Conservation (phyloP, 2,329 filamentous ascomycete species). For the Xylaria polymorpha region DNA sequence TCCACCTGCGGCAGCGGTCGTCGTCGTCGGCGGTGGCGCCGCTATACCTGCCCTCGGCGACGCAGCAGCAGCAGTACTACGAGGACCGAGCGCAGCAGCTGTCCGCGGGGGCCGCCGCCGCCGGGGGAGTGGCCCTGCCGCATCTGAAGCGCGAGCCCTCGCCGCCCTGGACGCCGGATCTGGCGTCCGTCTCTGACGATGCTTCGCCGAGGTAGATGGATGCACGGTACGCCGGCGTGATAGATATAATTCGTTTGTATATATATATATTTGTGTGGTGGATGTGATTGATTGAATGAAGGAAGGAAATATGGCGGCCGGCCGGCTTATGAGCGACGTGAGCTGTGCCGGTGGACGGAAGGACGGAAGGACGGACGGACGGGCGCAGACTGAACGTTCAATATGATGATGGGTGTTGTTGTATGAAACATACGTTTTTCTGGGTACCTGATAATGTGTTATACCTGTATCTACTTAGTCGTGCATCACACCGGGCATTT, state of each 20-base stretch:
- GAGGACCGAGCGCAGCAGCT: constrained; percentile 15
- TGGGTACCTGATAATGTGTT: neutral
- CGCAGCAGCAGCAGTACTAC: constrained; percentile 22
- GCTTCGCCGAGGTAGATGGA: constrained; percentile 15
- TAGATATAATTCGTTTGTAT: too few relatives aligned
- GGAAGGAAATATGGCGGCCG: neutral
- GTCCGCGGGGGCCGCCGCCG: too few relatives aligned
- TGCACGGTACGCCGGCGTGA: neutral
- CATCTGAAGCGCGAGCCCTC: constrained; percentile 36
- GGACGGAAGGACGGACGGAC: neutral
- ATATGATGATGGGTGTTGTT: constrained; percentile 7
- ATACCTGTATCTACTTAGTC: neutral
- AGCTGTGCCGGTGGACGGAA: neutral
- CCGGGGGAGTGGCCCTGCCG: neutral
- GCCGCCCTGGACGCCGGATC: constrained; percentile 36
- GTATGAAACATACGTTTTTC: neutral
- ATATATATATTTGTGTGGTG: constrained; percentile 1
- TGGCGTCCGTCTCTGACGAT: constrained; percentile 34
- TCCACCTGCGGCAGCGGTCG: constrained; percentile 37
- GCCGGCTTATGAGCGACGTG: constrained; percentile 11
- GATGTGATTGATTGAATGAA: neutral
- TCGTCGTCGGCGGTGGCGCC: constrained; percentile 36
- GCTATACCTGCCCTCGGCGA: constrained; percentile 33
- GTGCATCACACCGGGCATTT: neutral
- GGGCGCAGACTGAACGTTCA: neutral